Percentiles rank a stretch among this genome's conserved stretches.
These are phyloP conservation scores for Paraphoma sp. DNA, from an alignment of 2,329 filamentous ascomycete species.

Conservation along the genomic window DNA sequence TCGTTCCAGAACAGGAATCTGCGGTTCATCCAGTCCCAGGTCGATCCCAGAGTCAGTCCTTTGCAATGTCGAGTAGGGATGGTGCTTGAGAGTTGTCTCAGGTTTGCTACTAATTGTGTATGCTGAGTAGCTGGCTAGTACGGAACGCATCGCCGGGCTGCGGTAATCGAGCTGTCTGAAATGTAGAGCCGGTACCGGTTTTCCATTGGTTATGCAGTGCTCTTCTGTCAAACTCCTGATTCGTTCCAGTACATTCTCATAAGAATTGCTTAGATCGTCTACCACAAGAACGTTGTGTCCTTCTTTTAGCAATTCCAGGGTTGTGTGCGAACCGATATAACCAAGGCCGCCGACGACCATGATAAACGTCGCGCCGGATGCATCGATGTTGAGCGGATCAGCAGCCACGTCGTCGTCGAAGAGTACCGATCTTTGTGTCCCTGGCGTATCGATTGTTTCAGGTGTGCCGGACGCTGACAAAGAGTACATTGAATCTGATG, in stretches of 20 bases:
- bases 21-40: slow-evolving; percentile 32
- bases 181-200: slow-evolving; percentile 52
- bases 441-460: slow-evolving; percentile 50
- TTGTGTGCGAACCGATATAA: slow-evolving; percentile 64
- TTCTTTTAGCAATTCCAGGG: slow-evolving; percentile 60
- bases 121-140: slow-evolving; percentile 53
- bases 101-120: slow-evolving; percentile 31
- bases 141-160: slow-evolving; percentile 48
- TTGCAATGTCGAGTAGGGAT: slow-evolving; percentile 35
- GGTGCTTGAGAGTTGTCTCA: slow-evolving; percentile 19
- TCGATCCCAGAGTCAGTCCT: slow-evolving; percentile 43
- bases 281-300: slow-evolving; percentile 61
- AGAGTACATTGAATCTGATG: slow-evolving; percentile 38
- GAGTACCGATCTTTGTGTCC: slow-evolving; percentile 53
- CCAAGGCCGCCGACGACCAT: slow-evolving; percentile 63
- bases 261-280: slow-evolving; percentile 56
- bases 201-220: slow-evolving; percentile 48
- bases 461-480: slow-evolving; percentile 30
- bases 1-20: slow-evolving; percentile 26
- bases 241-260: slow-evolving; percentile 46
- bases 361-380: slow-evolving; percentile 49
- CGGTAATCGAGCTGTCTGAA: slow-evolving; percentile 59
- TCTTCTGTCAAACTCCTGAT: slow-evolving; percentile 45
- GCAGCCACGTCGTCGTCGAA: slow-evolving; percentile 57
- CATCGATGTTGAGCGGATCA: slow-evolving; percentile 50